Evolutionary conservation across 2,329 filamentous ascomycete genomes (phyloP), one percentile per base, ranked within the genome.

Genomic region (Stylonectria norvegica): DNA sequence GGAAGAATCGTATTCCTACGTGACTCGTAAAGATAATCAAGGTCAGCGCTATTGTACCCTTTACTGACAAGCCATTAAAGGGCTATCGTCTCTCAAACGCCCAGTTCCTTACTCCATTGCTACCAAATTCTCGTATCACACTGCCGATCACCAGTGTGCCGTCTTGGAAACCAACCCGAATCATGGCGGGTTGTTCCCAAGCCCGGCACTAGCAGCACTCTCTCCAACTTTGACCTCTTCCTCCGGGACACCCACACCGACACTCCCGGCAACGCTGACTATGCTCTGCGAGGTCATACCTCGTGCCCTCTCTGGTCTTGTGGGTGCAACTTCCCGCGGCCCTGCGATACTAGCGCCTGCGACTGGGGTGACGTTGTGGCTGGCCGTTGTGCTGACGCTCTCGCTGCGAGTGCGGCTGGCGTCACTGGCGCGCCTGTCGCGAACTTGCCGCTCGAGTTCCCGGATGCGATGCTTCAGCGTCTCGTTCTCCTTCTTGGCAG

Each of bases 401-500:
- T 73, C 75, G 43, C 73, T 78, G 39, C 75, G 57, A 2, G 63
- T 61, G 36, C 68, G 61, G 52, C 68, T 68, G 9, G 65, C 64
- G 35, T 76, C 73, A 49, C 72, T 72, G 25, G 68, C 62, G 22
- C 70, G 64, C 9, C 70, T 62, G 34, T 76, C 72, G 5, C 71
- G 66, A 6, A 83, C 64, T 47, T 70, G 63, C 25, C 71, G 68
- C 63, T 85, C 81, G 9, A 85, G 62, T 30, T 85, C 81, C 32
- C 78, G 71, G 42, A 85, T 75, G 11, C 76, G 71, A 39, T 72
- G 68, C 66, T 80, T 81, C 32, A 85, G 62, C 0, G 62, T 59
- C 37, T 85, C 81, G 44, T 85, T 85, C 62, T 85, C 81, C 33
- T 72, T 69, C 63, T 81, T 83, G 27, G 78, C 76, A 5, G 54